Base-by-base conservation (phyloP, 805 yeast genomes). In the Maudiozyma serrabonitensis region DNA sequence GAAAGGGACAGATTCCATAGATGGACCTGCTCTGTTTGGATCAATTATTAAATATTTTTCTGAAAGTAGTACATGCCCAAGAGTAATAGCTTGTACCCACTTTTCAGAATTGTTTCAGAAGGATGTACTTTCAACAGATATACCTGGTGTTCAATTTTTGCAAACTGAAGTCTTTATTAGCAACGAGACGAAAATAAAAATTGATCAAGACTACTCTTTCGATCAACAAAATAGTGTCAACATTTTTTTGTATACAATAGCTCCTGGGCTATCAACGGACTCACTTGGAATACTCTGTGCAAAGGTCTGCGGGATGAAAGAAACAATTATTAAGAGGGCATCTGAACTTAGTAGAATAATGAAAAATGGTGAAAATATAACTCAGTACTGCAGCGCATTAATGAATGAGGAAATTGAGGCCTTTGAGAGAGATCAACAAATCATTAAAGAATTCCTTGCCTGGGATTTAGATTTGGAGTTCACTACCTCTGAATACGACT, bases 1-100 rank as follows among this genome's bases (percentile, higher is more conserved):
- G 0, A 75, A 75, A 51, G 81, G 81, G 0, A 76, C 78, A 0
- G 77, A 74, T 55, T 53, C 69, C 0, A 55, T 68, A 12, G 76
- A 75, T 47, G 79, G 79, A 0, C 75, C 76, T 0, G 64, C 76
- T 1, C 48, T 75, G 11, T 65, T 74, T 49, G 77, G 75, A 1
- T 57, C 75, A 0, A 56, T 70, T 2, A 50, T 75, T 4, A 61
- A 60, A 18, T 45, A 58, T 15, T 46, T 72, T 1, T 47, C 53
- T 6, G 34, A 25, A 13, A 34, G 41, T 6, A n/a, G 19, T 3
- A 34, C n/a, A 2, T 56, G 64, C 25, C 62, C 70, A 0, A 54
- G 68, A 46, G 57, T 64, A 0, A 41, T 75, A 1, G 58, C 70
- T 1, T 68, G 74, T 6, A 74, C 78, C 0, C 78, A 75, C 60